A percentile compares a stretch with the other conserved stretches of the same genome.
Evolutionary conservation across 78 protist species (phyloP).

Genomic region (Diacronema lutheri): DNA sequence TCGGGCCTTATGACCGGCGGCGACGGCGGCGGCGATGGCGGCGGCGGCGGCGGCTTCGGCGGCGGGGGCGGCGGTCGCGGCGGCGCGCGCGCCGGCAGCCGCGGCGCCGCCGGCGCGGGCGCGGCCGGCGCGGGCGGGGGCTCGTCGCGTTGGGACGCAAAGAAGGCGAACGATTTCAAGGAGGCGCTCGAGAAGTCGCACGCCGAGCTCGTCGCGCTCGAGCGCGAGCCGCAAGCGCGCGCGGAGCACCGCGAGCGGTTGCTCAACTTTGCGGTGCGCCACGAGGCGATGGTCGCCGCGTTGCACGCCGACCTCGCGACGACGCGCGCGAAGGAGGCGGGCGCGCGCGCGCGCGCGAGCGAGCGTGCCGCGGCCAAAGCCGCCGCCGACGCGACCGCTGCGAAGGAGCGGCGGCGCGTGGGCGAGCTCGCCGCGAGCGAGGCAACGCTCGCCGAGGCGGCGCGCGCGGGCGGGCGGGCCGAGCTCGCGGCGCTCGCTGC

Average conservation of each 20-base stretch:
- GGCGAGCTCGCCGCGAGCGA: neutral
- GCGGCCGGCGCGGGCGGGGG: slow-evolving; percentile 5
- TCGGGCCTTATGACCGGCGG: slow-evolving; percentile 92
- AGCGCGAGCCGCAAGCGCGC: neutral
- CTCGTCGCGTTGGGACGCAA: neutral
- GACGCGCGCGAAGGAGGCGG: neutral
- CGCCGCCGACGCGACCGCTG: neutral
- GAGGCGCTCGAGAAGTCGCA: too few relatives aligned
- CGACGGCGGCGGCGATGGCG: neutral
- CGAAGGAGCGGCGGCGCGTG: too few relatives aligned
- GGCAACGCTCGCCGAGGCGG: too few relatives aligned
- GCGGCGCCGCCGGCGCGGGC: neutral
- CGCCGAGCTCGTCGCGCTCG: neutral
- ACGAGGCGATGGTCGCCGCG: too few relatives aligned
- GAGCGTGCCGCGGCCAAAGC: neutral
- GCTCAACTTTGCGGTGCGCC: too few relatives aligned
- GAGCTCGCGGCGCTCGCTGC: slow-evolving; percentile 54
- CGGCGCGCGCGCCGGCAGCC: neutral
- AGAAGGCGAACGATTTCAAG: neutral
- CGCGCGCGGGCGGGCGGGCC: slow-evolving; percentile 31
- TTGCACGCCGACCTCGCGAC: neutral
- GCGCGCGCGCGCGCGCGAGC: neutral
- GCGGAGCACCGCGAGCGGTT: neutral
- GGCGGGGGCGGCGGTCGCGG: neutral
- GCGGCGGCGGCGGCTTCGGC: neutral